Evolutionary conservation across 2,329 filamentous ascomycete genomes (phyloP), one percentile per base, ranked within the genome.

Genomic region (Aspergillus amoenus): DNA sequence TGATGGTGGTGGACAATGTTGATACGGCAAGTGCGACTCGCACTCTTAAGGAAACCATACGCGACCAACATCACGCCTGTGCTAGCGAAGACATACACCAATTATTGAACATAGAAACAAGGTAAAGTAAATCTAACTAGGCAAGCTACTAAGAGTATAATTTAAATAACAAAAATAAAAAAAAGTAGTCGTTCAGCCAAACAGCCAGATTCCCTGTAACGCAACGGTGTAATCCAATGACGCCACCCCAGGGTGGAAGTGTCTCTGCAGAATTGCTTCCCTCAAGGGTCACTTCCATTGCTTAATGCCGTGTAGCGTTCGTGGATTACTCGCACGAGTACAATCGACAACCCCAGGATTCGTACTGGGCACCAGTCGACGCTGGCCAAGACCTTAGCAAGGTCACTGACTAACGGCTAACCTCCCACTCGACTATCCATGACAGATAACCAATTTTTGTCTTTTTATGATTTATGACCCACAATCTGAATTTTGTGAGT

Each of bases 241-340:
- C 80, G 80, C 81, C 80, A 81, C 73, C 75, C 73, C 75, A 76
- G 79, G 80, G 79, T 78, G 79, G 76, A 78, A 73, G 71, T 72
- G 69, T 78, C 79, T 82, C 79, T 83, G 81, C 80, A 79, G 78
- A 81, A 82, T 83, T 79, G 73, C 81, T 82, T 81, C 79, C 78
- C 81, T 83, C 78, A 81, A 82, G 79, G 60, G 63, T 83, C 70
- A 74, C 69, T 70, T 78, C 75, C 78, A 81, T 79, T 74, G 75
- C 81, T 83, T 80, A 84, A 66, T 75, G 76, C 71, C 73, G 69
- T 70, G 65, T 76, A 82, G 76, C 80, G 60, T 74, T 82, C 81
- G 77, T 75, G 74, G 78, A 79, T 79, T 83, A 76, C 81, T 79
- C 78, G 70, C 73, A 76, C 79, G 81, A 82, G 81, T 83, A 73